Base-by-base conservation (phyloP, 768 basidiomycete species). In the Tricholoma hemisulphureum region DNA sequence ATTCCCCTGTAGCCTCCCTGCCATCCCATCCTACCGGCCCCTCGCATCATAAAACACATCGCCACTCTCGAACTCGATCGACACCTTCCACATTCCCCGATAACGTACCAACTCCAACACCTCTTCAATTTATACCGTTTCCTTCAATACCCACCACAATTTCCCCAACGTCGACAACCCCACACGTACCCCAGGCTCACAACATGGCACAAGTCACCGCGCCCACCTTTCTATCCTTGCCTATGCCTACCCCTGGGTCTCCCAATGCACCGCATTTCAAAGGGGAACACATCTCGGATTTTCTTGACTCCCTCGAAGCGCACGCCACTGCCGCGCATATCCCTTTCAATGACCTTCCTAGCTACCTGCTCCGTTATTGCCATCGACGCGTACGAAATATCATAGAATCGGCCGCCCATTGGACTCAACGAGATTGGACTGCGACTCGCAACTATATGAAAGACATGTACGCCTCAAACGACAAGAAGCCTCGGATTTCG, bases 381-480 rank as follows among this genome's bases (percentile, higher is more conserved):
- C 46, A 41, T 29, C 21, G 23, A 1, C n/a, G 20, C 3, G 48
- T 60, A 21, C 39, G 39, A 4, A 2, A 45, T 11, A 45, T 63
- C 3, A 48, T 63, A 2, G 46, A 53, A 35, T 26, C 6, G 3
- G 43, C 50, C 2, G 6, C 32, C 0, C 18, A 24, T 4, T 45
- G 34, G 6, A 6, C 18, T 1, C n/a, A 34, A 1, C 34, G 24
- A 13, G 56, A 60, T 55, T 63, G 62, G 59, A 3, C n/a, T 1
- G 48, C 23, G 0, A 20, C 7, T 1, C 20, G 21, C 0, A n/a
- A 13, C 0, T 48, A 55, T 29, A 13, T 63, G 0, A 37, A 50
- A 0, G 13, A 56, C 14, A 8, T 55, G 5, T 63, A 58, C 31
- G 53, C 29, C 2, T 59, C 61, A 5, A 51, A 53, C n/a, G 58